Base-by-base conservation (phyloP, 2,329 filamentous ascomycete genomes). In the Capronia americana region DNA sequence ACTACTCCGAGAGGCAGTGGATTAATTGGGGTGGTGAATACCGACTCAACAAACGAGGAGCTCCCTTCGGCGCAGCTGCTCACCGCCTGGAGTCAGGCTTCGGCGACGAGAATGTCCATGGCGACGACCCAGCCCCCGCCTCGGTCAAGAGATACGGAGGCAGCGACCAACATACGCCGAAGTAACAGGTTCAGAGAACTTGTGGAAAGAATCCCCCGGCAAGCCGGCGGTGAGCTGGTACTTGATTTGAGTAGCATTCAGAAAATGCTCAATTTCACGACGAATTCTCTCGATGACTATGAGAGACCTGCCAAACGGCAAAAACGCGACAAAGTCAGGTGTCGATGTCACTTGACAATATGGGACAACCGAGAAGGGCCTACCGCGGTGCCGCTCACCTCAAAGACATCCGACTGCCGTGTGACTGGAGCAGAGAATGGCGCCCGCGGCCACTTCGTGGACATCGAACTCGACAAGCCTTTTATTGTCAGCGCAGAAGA, bases 211-310 rank as follows among this genome's bases (percentile, higher is more conserved):
- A 44, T 56, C 58, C 44, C 67, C 28, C 46, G 64, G 32, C 41
- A 68, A 10, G 38, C 60, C n/a, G 59, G 67, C 26, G 59, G 66
- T 7, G 64, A 71, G 57, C 59, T 72, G 14, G 50, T 57, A 6
- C 50, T 72, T 30, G 68, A 71, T 26, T 38, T 71, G 20, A 68
- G 32, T 23, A 72, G 58, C 53, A 70, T 72, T 41, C 55, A 70
- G 28, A 72, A 67, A 50, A 72, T 69, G 57, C 65, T 72, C 41
- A 72, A 71, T 38, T 71, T 69, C 63, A 68, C 66, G 28, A 63
- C 60, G 14, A 69, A 69, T 61, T 26, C 23, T 32, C 55, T 58
- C 5, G 30, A 48, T 10, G 60, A 68, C 2, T 41, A 24, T 20
- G 57, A 68, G 26, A 61, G 58, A 54, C 55, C 68, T 17, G 46